These are phyloP conservation scores for Cladosporium sp. DNA, from an alignment of 2,329 filamentous ascomycete genomes.

Conservation along the genomic window DNA sequence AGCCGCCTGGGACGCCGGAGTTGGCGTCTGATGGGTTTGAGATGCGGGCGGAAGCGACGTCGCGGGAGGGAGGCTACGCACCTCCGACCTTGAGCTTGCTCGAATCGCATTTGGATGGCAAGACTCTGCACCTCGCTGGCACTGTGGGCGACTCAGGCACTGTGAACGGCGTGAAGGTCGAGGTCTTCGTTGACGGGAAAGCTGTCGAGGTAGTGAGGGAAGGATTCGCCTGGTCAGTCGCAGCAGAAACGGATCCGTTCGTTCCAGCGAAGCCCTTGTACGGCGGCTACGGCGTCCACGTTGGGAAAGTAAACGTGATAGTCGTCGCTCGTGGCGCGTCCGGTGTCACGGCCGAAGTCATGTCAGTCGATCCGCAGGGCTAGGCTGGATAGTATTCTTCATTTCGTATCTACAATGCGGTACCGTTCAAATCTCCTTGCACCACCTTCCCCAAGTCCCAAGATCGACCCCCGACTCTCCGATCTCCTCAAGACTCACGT, in stretches of 20 bases:
- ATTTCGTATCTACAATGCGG: not conserved
- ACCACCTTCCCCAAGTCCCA: conserved; percentile 63
- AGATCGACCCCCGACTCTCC: conserved; percentile 45
- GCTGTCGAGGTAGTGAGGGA: not conserved
- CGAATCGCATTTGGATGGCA: conserved; percentile 9
- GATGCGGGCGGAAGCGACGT: not conserved
- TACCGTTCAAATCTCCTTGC: conserved; percentile 56
- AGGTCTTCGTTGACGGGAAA: conserved; percentile 14
- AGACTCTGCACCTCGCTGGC: conserved; percentile 2
- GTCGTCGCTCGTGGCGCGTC: conserved; percentile 10
- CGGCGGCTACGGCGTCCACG: conserved; percentile 22
- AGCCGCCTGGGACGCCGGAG: conserved; percentile 22
- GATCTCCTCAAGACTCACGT: conserved; percentile 74
- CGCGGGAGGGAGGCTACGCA: not conserved
- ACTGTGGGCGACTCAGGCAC: conserved; percentile 1
- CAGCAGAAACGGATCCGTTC: conserved; percentile 15
- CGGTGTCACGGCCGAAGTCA: not conserved
- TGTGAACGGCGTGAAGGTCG: not conserved
- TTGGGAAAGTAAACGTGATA: conserved; percentile 20
- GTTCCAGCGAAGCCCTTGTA: conserved; percentile 20
- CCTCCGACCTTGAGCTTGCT: conserved; percentile 6
- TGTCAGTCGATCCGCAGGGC: not conserved
- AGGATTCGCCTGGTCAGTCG: conserved; percentile 14
- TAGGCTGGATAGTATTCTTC: not conserved
- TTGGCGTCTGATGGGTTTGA: conserved; percentile 18